Percentiles rank a stretch among this genome's conserved stretches.
Conservation (phyloP, 768 basidiomycete species). For the Suillus bovinus region DNA sequence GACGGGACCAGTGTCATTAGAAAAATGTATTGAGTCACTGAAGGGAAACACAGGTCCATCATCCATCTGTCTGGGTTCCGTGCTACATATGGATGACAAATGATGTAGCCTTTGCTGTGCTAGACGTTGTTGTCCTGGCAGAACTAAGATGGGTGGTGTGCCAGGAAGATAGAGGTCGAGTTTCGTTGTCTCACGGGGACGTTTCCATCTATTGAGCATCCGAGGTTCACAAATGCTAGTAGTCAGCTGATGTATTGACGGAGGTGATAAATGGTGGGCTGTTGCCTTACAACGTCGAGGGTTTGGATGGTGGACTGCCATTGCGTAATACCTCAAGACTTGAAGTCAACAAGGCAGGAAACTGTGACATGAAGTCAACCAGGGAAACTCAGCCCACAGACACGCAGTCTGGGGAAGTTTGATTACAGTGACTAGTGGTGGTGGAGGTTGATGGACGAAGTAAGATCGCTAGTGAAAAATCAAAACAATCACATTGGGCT, state of each 20-base stretch:
- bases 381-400: neutral
- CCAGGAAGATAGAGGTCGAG: constrained; percentile 6
- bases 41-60: neutral
- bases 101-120: neutral
- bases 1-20: neutral
- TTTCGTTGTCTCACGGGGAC: neutral
- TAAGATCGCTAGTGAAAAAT: neutral
- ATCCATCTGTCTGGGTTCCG: neutral
- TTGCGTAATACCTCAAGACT: neutral
- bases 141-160: neutral
- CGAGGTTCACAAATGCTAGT: neutral
- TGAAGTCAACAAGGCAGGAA: neutral
- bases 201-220: neutral
- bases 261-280: neutral
- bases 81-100: neutral
- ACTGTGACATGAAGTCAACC: neutral
- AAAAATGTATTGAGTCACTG: neutral
- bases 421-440: neutral
- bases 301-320: neutral
- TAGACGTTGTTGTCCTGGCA: constrained; percentile 4
- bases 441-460: neutral
- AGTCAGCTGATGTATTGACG: neutral
- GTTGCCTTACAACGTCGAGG: neutral
- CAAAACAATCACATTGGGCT: neutral
- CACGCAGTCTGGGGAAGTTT: neutral